Conservation (phyloP, 768 basidiomycete species). For the Mycena olivaceomarginata region DNA sequence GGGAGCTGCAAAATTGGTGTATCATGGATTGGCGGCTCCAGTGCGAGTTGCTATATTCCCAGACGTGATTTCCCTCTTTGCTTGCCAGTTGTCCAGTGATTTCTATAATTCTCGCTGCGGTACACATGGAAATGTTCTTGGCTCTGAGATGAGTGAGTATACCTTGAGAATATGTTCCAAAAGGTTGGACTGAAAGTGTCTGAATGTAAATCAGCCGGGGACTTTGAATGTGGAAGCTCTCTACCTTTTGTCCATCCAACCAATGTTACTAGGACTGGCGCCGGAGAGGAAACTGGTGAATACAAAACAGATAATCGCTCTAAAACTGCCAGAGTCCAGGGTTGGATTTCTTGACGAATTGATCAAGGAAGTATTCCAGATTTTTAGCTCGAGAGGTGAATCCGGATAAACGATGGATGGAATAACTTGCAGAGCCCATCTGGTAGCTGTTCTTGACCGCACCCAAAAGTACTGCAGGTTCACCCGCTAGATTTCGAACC, state of each 20-base stretch:
- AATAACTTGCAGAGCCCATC: not conserved
- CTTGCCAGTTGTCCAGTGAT: not conserved
- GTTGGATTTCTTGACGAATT: not conserved
- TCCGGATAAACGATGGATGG: not conserved
- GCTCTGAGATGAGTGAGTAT: not conserved
- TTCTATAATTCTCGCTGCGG: not conserved
- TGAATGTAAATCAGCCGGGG: not conserved
- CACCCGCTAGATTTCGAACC: not conserved
- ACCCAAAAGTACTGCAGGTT: not conserved
- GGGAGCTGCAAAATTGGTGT: constrained; percentile 3
- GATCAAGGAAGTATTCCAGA: not conserved
- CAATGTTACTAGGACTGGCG: not conserved
- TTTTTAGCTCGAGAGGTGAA: not conserved
- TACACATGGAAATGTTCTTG: not conserved
- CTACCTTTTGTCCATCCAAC: constrained; percentile 8
- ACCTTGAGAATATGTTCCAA: not conserved
- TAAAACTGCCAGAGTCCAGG: not conserved
- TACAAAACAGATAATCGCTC: constrained; percentile 10
- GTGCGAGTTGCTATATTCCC: not conserved
- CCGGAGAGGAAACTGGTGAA: not conserved
- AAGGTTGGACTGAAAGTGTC: not conserved
- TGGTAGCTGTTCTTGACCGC: no score
- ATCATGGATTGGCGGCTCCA: not conserved
- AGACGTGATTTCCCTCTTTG: not conserved
- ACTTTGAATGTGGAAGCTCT: not conserved